phyloP scores from a whole-genome alignment of 306 rosid species.

The Vachellia collinsii region DNA sequence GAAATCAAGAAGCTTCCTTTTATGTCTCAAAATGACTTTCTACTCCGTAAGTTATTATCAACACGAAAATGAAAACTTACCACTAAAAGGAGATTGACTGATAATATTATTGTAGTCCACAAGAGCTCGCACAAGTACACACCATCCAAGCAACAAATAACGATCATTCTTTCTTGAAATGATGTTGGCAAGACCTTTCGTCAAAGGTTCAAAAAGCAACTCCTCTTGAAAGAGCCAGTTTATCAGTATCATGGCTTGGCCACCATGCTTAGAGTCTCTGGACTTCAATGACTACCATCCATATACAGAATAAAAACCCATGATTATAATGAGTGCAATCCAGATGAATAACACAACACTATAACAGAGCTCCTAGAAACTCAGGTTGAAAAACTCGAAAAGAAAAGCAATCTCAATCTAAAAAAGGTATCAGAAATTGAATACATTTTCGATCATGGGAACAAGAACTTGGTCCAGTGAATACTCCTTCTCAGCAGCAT shows the following conservation, averaged over 20 bases:
- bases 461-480: slow-evolving; percentile 59
- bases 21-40: not conserved
- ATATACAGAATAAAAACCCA: not conserved
- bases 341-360: not conserved
- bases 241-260: slow-evolving; percentile 66
- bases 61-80: slow-evolving; percentile 42
- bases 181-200: slow-evolving; percentile 57
- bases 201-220: slow-evolving; percentile 55
- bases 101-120: slow-evolving; percentile 54
- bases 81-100: slow-evolving; percentile 51
- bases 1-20: not conserved
- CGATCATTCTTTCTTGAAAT: slow-evolving; percentile 62
- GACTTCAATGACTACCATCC: slow-evolving; percentile 57
- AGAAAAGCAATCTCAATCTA: not conserved
- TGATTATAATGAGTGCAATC: not conserved
- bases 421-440: not conserved
- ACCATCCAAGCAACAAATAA: slow-evolving; percentile 82
- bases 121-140: slow-evolving; percentile 68
- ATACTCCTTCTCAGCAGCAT: slow-evolving; percentile 50
- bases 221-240: slow-evolving; percentile 85
- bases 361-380: not conserved
- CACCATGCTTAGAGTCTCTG: slow-evolving; percentile 66
- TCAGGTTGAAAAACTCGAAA: not conserved
- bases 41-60: not conserved
- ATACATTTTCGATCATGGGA: slow-evolving; percentile 77